Base-by-base conservation (phyloP, 2,329 filamentous ascomycete genomes). In the Aspergillus chevalieri region DNA sequence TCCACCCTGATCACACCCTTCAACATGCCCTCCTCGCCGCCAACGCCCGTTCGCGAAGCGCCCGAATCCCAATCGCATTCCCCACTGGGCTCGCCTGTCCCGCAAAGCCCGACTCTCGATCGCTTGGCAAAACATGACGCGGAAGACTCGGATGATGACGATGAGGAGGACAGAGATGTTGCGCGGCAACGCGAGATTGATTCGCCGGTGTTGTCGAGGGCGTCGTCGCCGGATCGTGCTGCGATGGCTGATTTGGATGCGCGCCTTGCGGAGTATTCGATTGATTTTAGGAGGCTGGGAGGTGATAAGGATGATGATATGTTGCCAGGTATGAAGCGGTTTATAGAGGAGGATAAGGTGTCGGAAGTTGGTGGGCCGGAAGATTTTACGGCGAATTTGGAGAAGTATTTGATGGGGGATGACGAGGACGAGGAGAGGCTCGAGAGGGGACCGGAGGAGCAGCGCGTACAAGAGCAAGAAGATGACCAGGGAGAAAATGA, bases 321-420 rank as follows among this genome's bases (percentile, higher is more conserved):
- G 14, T 44, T 67, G 9, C 60, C 59, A 2, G 64, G 62, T 8
- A 47, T 60, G 26, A 58, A 63, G 3, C 46, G 49, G 4, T 12
- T 51, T 59, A 7, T 56, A 63, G 56, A 57, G 12, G 54, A 59
- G 19, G 68, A 69, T 12, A 56, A 63, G 24, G 50, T 69, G 33
- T 70, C 67, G 0, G 70, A 71, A 17, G 62, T 68, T 21, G 69
- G 66, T 6, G 70, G 70, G 0, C 70, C 70, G 3, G 65, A 70
- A 15, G 70, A 73, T 51, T 73, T 73, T 43, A 73, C 70, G 1
- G 59, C 65, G 28, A 72, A 73, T 38, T 58, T 73, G 56, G 69
- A 72, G 49, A 63, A 65, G 36, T 70, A 72, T 49, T 52, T 73
- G 21, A 59, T 66, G 53, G 65, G 62, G 2, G 63, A 64, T 43